Evolutionary conservation across 805 yeast species (phyloP).

Genomic region (Ogataea siamensis): DNA sequence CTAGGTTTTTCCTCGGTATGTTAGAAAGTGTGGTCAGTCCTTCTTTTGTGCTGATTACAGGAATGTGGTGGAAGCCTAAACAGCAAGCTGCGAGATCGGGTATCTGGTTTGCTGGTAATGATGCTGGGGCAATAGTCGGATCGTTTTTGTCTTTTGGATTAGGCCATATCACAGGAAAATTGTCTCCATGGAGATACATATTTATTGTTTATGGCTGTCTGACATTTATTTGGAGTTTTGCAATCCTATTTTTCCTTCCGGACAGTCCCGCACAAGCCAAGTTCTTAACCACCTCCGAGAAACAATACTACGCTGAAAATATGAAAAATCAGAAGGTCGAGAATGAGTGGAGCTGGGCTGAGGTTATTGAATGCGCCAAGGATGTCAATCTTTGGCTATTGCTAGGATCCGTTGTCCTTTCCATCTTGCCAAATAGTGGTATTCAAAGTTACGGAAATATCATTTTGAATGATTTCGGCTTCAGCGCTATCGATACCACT

Average conservation of each 20-base stretch:
- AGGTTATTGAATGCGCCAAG: constrained; percentile 47
- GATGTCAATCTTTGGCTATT: constrained; percentile 52
- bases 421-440: constrained; percentile 46
- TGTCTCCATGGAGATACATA: constrained; percentile 59
- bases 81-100: constrained; percentile 40
- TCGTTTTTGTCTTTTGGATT: constrained; percentile 54
- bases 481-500: constrained; percentile 31
- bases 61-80: constrained; percentile 54
- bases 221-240: constrained; percentile 41
- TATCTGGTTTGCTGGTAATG: constrained; percentile 46
- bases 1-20: constrained; percentile 51
- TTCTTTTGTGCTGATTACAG: constrained; percentile 52
- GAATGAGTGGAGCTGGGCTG: constrained; percentile 51
- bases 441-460: constrained; percentile 47
- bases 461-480: constrained; percentile 36
- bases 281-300: constrained; percentile 43
- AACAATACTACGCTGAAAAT: constrained; percentile 48
- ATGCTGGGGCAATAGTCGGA: constrained; percentile 47
- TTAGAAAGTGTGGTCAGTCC: constrained; percentile 57
- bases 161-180: constrained; percentile 38
- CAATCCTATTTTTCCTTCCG: constrained; percentile 36
- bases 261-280: constrained; percentile 46
- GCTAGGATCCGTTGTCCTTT: constrained; percentile 42
- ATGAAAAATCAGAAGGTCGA: constrained; percentile 55
- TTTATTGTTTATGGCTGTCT: constrained; percentile 60